phyloP scores from a whole-genome alignment of 257 asterid genomes.

The Knoxia roxburghii region DNA sequence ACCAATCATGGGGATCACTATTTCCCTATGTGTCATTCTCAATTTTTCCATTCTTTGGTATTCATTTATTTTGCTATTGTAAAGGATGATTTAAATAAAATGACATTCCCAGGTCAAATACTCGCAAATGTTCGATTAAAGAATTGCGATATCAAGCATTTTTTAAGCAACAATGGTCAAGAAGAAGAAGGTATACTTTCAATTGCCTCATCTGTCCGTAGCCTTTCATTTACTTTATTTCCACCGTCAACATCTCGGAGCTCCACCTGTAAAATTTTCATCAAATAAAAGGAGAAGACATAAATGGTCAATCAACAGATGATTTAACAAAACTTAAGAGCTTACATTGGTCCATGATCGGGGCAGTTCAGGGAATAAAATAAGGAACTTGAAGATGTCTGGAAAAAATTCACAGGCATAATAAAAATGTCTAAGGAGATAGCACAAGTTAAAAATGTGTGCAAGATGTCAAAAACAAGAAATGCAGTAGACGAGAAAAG shows the following conservation, averaged over 20 bases:
- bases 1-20: neutral
- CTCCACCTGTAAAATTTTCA: constrained; percentile 65
- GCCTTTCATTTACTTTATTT: constrained; percentile 76
- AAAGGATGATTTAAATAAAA: neutral
- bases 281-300: constrained; percentile 12
- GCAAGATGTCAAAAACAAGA: neutral
- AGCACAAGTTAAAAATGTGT: neutral
- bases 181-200: constrained; percentile 57
- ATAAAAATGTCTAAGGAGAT: neutral
- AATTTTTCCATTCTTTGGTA: neutral
- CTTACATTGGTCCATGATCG: neutral
- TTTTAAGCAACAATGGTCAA: neutral
- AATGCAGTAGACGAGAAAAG: constrained; percentile 9
- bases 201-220: constrained; percentile 84
- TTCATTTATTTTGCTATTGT: neutral
- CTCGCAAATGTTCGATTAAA: neutral
- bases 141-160: neutral
- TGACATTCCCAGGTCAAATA: no score
- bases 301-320: neutral
- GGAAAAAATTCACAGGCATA: neutral
- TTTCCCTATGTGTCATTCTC: neutral
- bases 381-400: neutral
- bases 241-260: constrained; percentile 95
- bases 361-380: neutral
- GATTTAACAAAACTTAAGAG: neutral